A percentile compares a stretch with the other conserved stretches of the same genome.
Evolutionary conservation across 495 filamentous ascomycete genomes (phyloP).

Genomic region (Parathielavia appendiculata): DNA sequence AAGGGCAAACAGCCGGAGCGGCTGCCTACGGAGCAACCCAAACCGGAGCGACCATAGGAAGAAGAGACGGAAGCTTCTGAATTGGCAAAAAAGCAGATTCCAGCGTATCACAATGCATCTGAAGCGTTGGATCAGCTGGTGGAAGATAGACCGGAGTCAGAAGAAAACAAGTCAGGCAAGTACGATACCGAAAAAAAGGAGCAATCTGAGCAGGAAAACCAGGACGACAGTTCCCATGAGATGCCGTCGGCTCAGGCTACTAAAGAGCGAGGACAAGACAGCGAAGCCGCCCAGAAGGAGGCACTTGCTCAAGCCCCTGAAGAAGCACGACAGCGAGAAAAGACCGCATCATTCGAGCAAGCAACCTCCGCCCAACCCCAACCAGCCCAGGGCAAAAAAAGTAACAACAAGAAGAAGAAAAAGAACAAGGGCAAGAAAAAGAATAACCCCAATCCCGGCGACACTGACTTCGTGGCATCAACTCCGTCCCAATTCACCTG

Average conservation of each 20-base stretch:
- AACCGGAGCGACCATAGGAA: no score
- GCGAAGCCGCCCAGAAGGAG: neutral
- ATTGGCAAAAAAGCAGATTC: no score
- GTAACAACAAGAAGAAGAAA: no score
- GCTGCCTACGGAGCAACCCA: no score
- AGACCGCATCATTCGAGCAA: neutral
- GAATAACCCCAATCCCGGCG: neutral
- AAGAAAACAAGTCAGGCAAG: no score
- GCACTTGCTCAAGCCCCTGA: neutral
- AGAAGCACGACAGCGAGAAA: neutral
- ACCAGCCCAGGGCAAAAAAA: neutral
- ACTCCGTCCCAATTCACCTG: no score
- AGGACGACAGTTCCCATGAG: neutral
- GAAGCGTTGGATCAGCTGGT: neutral
- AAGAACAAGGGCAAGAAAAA: neutral
- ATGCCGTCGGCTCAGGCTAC: neutral
- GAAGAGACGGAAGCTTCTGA: no score
- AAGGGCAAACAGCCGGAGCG: neutral
- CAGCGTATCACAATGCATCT: neutral
- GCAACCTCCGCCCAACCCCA: no score
- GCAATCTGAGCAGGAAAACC: neutral
- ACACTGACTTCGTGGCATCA: no score
- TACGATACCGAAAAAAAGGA: neutral
- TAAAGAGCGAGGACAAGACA: neutral
- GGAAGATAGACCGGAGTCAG: neutral